Evolutionary conservation across 805 yeast species (phyloP).

Genomic region (Kodamaea nitidulidarum): DNA sequence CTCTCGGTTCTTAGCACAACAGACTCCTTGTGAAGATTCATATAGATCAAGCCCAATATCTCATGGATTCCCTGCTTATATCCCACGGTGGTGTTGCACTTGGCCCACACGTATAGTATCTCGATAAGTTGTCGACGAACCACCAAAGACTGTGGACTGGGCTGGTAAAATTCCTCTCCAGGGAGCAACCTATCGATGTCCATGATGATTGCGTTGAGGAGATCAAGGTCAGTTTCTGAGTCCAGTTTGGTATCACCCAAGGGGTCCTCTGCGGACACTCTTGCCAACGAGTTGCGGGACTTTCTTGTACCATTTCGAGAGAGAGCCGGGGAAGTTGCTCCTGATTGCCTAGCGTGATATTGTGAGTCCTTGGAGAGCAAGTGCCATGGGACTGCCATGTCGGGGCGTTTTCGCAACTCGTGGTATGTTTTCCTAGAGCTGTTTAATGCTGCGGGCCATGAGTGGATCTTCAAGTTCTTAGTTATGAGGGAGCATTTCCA

Average conservation of each 20-base stretch:
- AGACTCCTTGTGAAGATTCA: slow-evolving; percentile 37
- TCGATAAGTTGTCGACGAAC: slow-evolving; percentile 35
- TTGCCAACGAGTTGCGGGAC: slow-evolving; percentile 11
- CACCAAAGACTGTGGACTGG: slow-evolving; percentile 14
- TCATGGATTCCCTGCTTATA: slow-evolving; percentile 52
- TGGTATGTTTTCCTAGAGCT: slow-evolving; percentile 33
- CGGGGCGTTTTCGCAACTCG: slow-evolving; percentile 24
- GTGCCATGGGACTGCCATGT: slow-evolving; percentile 39
- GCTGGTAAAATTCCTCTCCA: slow-evolving; percentile 32
- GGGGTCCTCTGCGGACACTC: slow-evolving; percentile 20
- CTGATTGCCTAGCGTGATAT: slow-evolving; percentile 17
- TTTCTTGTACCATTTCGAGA: slow-evolving; percentile 1
- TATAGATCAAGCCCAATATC: slow-evolving; percentile 45
- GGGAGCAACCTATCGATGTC: slow-evolving; percentile 55
- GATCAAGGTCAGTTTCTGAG: slow-evolving; percentile 32
- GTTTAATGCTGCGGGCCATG: slow-evolving; percentile 29
- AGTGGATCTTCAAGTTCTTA: slow-evolving; percentile 30
- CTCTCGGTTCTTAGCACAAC: slow-evolving; percentile 11
- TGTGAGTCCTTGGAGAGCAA: slow-evolving; percentile 25
- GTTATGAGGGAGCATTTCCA: slow-evolving; percentile 39
- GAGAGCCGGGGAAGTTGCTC: background rate
- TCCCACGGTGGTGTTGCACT: slow-evolving; percentile 44
- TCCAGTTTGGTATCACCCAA: slow-evolving; percentile 10
- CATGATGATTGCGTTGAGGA: slow-evolving; percentile 40
- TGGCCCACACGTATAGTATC: slow-evolving; percentile 47